Base-by-base conservation (phyloP, 1,284 basidiomycete species). In the Sporisorium reilianum region DNA sequence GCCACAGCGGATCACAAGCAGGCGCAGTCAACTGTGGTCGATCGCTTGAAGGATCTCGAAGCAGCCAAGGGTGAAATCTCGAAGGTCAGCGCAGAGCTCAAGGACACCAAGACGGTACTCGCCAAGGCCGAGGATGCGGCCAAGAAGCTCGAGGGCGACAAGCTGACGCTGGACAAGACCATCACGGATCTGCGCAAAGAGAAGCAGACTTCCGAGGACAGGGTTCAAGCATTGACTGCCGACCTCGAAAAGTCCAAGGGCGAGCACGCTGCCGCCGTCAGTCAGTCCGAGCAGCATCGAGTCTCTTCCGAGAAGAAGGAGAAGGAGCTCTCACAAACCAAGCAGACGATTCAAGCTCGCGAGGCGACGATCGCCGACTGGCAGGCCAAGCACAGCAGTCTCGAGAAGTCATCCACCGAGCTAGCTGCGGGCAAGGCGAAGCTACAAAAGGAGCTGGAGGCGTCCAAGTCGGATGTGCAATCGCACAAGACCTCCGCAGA, bases 371-470 rank as follows among this genome's bases (percentile, higher is more conserved):
- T 67, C 45, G 45, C 53, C 20, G 53, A 51, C 25, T 57, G 58
- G 14, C 28, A 56, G 26, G 48, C 16, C 34, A 61, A 65, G 38
- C 40, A 58, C n/a, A 20, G 51, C n/a, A 59, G 52, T 36, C 55
- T 65, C 11, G 46, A 52, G 16, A 55, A 59, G 18, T 20, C 60
- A 8, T 42, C 60, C 7, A 25, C n/a, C 20, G 50, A 61, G 45
- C 49, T 64, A 3, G 28, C 32, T 0, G 44, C 54, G 16, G 61
- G 49, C n/a, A 61, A 56, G 28, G 48, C 42, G 0, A 53, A 53
- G 34, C 40, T 67, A 23, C 48, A 64, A 28, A 41, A 67, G 16
- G 60, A 72, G 44, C 53, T 65, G n/a, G 56, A 67, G 32, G 50
- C 45, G 0, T 30, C 49, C 5, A 49, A 50, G 20, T 28, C 57